phyloP scores from a whole-genome alignment of 1,284 basidiomycete species.

The Leccinum angustisporum region DNA sequence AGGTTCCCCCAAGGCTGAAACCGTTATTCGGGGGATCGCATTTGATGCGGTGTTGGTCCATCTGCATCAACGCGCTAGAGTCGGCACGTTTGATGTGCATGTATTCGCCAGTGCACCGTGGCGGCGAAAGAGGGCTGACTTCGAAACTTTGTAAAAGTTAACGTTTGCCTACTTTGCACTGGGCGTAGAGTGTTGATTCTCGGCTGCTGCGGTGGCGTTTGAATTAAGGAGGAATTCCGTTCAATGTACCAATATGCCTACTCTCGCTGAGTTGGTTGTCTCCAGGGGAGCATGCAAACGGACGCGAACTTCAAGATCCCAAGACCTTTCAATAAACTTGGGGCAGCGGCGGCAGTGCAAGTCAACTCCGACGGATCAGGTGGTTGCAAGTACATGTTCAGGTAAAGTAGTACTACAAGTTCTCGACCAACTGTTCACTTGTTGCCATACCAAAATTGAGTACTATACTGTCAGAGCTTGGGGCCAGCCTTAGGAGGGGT shows the following conservation, averaged over 20 bases:
- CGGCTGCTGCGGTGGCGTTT: not conserved
- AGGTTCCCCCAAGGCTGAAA: not conserved
- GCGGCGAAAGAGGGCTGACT: not conserved
- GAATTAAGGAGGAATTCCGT: not conserved
- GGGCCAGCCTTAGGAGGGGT: not conserved
- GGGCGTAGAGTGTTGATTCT: not conserved
- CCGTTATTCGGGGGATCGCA: not conserved
- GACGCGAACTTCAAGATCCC: not conserved
- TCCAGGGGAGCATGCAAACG: not conserved
- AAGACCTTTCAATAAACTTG: not conserved
- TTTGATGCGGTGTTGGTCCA: not conserved
- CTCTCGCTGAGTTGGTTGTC: not conserved
- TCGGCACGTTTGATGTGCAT: not conserved
- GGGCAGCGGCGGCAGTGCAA: not conserved
- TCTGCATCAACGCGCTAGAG: not conserved
- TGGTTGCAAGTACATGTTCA: not conserved
- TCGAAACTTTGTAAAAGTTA: not conserved
- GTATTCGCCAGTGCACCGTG: constrained; percentile 1
- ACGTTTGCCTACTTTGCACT: not conserved
- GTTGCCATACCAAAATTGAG: constrained; percentile 1
- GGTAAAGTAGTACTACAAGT: not conserved
- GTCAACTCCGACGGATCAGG: not conserved
- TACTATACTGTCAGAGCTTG: not conserved
- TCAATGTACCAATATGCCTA: not conserved
- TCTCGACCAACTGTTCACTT: not conserved